Evolutionary conservation across 176 grass and related monocot genomes (phyloP).

Genomic region (Aegilops umbellulata): DNA sequence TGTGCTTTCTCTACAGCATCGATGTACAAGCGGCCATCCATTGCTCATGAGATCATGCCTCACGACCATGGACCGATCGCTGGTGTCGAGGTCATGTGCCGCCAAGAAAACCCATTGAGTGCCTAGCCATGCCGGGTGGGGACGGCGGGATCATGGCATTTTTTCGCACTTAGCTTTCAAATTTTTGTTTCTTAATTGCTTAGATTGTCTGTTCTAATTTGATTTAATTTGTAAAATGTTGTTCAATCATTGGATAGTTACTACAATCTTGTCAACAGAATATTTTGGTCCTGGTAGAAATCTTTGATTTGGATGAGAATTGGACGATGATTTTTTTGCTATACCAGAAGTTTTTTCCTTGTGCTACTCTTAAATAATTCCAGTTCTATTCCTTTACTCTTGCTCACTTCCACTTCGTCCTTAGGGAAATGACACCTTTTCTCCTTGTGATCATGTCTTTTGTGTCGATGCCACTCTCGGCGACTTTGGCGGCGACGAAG

Average conservation of each 20-base stretch:
- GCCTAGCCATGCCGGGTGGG: no score
- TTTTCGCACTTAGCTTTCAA: no score
- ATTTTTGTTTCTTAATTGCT: no score
- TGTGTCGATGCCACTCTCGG: not conserved
- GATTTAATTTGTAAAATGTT: not conserved
- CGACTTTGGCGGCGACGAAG: not conserved
- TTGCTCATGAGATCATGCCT: conserved; percentile 12
- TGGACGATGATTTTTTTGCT: not conserved
- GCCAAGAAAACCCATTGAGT: not conserved
- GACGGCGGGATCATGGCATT: no score
- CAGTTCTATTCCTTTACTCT: not conserved
- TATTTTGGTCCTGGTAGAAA: not conserved
- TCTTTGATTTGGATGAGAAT: not conserved
- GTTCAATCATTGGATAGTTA: not conserved
- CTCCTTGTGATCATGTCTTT: not conserved
- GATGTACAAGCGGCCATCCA: conserved; percentile 20
- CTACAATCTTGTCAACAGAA: not conserved
- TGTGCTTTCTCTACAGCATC: not conserved
- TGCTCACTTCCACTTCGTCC: not conserved
- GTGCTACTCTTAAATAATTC: not conserved
- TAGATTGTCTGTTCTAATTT: not conserved
- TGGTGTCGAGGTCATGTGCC: not conserved
- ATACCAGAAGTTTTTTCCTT: not conserved
- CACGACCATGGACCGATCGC: not conserved
- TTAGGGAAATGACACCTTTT: not conserved